These are phyloP conservation scores for Colletotrichum graminicola DNA, from an alignment of 2,329 filamentous ascomycete genomes.

Conservation along the genomic window DNA sequence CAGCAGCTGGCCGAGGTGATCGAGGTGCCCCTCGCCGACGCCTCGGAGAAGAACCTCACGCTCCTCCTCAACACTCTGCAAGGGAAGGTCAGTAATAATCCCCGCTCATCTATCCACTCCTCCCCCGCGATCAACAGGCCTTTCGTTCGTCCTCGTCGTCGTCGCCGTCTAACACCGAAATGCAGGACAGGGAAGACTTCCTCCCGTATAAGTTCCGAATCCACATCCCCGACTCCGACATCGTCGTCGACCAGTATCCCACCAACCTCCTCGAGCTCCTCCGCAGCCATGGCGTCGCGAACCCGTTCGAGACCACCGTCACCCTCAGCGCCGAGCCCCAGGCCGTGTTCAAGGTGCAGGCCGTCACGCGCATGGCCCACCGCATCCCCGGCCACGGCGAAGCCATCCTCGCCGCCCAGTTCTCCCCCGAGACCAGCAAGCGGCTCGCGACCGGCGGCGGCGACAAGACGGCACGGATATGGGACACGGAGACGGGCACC, in stretches of 20 bases:
- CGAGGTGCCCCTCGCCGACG: constrained; percentile 84
- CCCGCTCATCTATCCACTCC: no score
- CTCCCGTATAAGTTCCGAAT: constrained; percentile 73
- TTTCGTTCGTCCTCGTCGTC: not conserved
- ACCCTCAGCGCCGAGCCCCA: constrained; percentile 79
- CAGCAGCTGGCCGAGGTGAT: constrained; percentile 78
- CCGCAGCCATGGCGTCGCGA: constrained; percentile 67
- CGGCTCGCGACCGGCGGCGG: constrained; percentile 89
- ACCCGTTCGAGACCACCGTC: constrained; percentile 68
- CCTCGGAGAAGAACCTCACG: constrained; percentile 89
- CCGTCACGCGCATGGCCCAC: constrained; percentile 89
- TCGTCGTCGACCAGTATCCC: constrained; percentile 68
- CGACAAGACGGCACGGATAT: constrained; percentile 91
- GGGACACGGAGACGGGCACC: constrained; percentile 95
- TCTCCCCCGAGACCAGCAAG: constrained; percentile 82
- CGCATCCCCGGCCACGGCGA: constrained; percentile 92
- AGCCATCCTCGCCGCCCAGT: constrained; percentile 87
- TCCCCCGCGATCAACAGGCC: not conserved
- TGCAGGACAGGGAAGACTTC: constrained; percentile 67
- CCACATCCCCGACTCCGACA: constrained; percentile 66
- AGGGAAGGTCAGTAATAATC: constrained; percentile 68
- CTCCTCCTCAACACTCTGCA: constrained; percentile 87
- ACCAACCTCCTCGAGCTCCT: constrained; percentile 66
- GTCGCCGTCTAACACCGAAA: constrained; percentile 2
- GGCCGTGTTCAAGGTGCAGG: constrained; percentile 92